Conservation (phyloP, 371 early-diverging fungal species). For the Mortierella polycephala region DNA sequence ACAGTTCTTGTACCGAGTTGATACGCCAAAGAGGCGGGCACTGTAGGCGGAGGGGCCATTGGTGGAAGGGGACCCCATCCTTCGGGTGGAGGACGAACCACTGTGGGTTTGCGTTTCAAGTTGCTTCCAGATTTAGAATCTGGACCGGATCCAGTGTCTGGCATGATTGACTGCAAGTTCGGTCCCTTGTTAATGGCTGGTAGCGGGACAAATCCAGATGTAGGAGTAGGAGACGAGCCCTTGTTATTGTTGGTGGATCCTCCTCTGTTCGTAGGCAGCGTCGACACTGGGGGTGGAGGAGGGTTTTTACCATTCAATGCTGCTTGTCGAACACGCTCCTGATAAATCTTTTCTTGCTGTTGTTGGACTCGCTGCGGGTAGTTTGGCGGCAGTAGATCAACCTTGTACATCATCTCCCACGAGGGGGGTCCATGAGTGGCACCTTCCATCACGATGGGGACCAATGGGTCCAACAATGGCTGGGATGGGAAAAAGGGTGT, state of each 20-base stretch:
- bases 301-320: slow-evolving; percentile 31
- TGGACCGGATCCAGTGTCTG: slow-evolving; percentile 31
- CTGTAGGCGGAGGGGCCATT: slow-evolving; percentile 45
- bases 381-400: slow-evolving; percentile 48
- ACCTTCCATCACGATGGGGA: slow-evolving; percentile 43
- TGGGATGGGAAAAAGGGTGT: slow-evolving; percentile 54
- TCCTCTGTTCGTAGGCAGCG: background rate
- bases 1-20: slow-evolving; percentile 46
- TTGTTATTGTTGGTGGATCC: slow-evolving; percentile 8
- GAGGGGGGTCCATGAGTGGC: slow-evolving; percentile 40
- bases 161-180: slow-evolving; percentile 37
- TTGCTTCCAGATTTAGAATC: slow-evolving; percentile 27
- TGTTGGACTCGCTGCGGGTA: slow-evolving; percentile 50
- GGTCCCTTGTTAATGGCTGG: slow-evolving; percentile 52
- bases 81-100: slow-evolving; percentile 52
- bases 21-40: slow-evolving; percentile 35
- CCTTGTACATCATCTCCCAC: slow-evolving; percentile 55
- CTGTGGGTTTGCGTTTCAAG: slow-evolving; percentile 42
- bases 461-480: slow-evolving; percentile 46
- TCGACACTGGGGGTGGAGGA: slow-evolving; percentile 26
- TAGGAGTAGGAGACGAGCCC: slow-evolving; percentile 18
- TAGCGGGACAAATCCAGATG: slow-evolving; percentile 41
- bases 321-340: slow-evolving; percentile 46
- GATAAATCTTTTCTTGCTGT: slow-evolving; percentile 49
- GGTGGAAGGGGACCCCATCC: slow-evolving; percentile 56